Conservation (phyloP, 169 alveolate species). For the Pseudocohnilembus persalinus region DNA sequence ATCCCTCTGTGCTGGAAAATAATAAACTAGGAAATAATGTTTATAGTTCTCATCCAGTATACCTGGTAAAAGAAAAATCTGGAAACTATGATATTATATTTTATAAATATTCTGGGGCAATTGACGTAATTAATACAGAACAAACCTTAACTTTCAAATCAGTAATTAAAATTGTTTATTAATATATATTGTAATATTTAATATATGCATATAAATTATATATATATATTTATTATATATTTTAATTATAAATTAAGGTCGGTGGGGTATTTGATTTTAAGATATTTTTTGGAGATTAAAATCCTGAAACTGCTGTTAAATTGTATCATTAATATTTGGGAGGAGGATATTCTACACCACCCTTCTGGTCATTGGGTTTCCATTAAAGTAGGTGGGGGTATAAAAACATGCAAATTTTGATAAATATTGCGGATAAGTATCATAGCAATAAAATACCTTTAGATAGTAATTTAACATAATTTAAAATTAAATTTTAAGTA, state of each 20-base stretch:
- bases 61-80: constrained; percentile 43
- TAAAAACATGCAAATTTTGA: constrained; percentile 22
- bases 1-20: constrained; percentile 30
- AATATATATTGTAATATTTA: too few relatives aligned
- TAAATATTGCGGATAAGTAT: constrained; percentile 53
- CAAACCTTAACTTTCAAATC: constrained; percentile 29
- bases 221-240: too few relatives aligned
- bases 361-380: constrained; percentile 46
- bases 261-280: constrained; percentile 42
- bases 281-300: constrained; percentile 40
- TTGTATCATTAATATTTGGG: constrained; percentile 42
- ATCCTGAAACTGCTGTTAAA: constrained; percentile 45
- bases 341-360: constrained; percentile 40
- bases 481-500: too few relatives aligned
- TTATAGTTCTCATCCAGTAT: constrained; percentile 47
- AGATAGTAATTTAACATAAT: constrained; percentile 44
- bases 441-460: constrained; percentile 68
- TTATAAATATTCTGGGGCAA: constrained; percentile 37
- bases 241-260: not conserved
- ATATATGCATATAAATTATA: too few relatives aligned
- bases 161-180: not conserved
- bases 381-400: constrained; percentile 78
- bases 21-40: constrained; percentile 30
- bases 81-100: constrained; percentile 42
- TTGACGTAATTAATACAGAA: constrained; percentile 28